Conservation (phyloP, 306 rosid species). For the Hippophae rhamnoides region DNA sequence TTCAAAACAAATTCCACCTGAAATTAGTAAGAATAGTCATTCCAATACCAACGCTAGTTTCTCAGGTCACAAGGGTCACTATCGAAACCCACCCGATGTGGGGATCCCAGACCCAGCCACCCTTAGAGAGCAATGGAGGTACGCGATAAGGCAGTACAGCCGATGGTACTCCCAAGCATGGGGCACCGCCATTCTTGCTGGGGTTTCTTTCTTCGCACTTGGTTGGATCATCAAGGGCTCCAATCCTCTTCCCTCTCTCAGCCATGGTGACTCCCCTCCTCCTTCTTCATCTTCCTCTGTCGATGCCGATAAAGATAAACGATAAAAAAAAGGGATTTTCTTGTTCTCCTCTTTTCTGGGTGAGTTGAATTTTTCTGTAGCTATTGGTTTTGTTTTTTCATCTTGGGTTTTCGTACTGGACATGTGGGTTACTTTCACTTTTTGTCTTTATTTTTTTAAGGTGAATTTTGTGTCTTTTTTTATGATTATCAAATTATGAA, state of each 20-base stretch:
- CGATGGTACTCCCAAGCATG: conserved; percentile 88
- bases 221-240: conserved; percentile 92
- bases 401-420: too few species aligned
- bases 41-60: conserved; percentile 8
- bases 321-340: neutral
- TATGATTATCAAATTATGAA: too few species aligned
- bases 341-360: conserved; percentile 12
- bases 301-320: conserved; percentile 16
- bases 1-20: conserved; percentile 6
- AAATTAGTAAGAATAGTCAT: conserved; percentile 2
- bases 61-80: conserved; percentile 25
- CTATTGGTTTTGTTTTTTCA: neutral
- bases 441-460: too few species aligned
- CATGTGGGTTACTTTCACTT: too few species aligned
- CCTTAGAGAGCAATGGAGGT: conserved; percentile 86
- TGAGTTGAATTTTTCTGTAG: conserved; percentile 8
- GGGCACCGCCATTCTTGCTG: conserved; percentile 94
- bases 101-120: conserved; percentile 64
- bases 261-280: conserved; percentile 14
- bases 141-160: conserved; percentile 60
- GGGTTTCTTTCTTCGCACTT: conserved; percentile 79
- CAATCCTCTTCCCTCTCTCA: conserved; percentile 67
- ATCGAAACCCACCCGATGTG: conserved; percentile 58
- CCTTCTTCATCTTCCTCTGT: conserved; percentile 19
- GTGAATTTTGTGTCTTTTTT: too few species aligned